These are phyloP conservation scores for Verbena officinalis DNA, from an alignment of 257 asterid genomes.

Conservation along the genomic window DNA sequence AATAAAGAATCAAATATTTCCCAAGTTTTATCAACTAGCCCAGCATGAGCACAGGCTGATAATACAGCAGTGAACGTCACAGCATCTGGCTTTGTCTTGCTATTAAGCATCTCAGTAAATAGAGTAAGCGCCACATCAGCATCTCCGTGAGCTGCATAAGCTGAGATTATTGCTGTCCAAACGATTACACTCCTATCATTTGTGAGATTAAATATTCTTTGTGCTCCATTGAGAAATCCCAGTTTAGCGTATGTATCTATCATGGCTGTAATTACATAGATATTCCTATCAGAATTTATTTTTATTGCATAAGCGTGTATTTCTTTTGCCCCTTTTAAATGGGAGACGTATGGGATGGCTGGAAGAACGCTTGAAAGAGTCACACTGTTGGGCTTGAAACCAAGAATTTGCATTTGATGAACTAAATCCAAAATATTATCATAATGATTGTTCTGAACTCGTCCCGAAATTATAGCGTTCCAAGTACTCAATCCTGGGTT, in stretches of 20 bases:
- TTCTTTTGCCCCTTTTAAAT: slow-evolving; percentile 68
- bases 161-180: slow-evolving; percentile 89
- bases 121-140: slow-evolving; percentile 57
- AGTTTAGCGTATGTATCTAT: slow-evolving; percentile 77
- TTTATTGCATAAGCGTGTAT: slow-evolving; percentile 72
- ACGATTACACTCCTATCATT: slow-evolving; percentile 61
- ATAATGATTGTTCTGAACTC: slow-evolving; percentile 62
- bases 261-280: slow-evolving; percentile 68
- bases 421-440: slow-evolving; percentile 53
- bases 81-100: slow-evolving; percentile 59
- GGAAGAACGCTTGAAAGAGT: slow-evolving; percentile 84
- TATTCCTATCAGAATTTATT: slow-evolving; percentile 48
- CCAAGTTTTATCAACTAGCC: slow-evolving; percentile 65
- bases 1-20: slow-evolving; percentile 50
- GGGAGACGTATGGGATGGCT: slow-evolving; percentile 55
- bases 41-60: slow-evolving; percentile 86
- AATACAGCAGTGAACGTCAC: slow-evolving; percentile 76
- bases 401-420: slow-evolving; percentile 58
- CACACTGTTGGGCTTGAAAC: slow-evolving; percentile 59
- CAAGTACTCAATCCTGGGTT: slow-evolving; percentile 69
- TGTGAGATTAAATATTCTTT: slow-evolving; percentile 51
- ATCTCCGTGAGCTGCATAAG: slow-evolving; percentile 81
- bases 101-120: slow-evolving; percentile 58
- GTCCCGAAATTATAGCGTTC: slow-evolving; percentile 86
- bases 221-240: slow-evolving; percentile 70